Evolutionary conservation across 2,329 filamentous ascomycete genomes (phyloP).

Genomic region (Curvularia verruculosa): DNA sequence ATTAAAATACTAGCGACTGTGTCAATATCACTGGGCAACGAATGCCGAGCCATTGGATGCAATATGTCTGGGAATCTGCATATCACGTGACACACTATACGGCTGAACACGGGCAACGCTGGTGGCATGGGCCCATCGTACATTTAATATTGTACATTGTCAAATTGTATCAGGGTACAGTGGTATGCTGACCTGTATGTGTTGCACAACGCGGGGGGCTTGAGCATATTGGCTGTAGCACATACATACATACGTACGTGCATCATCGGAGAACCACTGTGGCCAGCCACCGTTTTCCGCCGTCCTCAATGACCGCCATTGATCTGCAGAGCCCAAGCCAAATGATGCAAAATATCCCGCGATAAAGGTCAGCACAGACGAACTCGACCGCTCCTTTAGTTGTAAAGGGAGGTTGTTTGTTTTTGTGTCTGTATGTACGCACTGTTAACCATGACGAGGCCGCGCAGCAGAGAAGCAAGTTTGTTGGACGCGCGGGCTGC

Average conservation of each 20-base stretch:
- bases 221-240: not conserved
- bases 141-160: not conserved
- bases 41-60: constrained; percentile 19
- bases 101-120: not conserved
- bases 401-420: constrained; percentile 11
- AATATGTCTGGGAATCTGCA: constrained; percentile 1
- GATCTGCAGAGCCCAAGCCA: not conserved
- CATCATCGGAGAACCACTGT: not conserved
- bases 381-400: not conserved
- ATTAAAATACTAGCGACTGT: constrained; percentile 45
- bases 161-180: not conserved
- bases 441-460: not conserved
- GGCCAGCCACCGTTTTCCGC: not conserved
- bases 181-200: not conserved
- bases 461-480: constrained; percentile 11
- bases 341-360: constrained; percentile 2
- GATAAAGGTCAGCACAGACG: not conserved
- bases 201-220: not conserved
- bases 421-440: constrained; percentile 12
- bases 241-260: not conserved
- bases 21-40: constrained; percentile 43
- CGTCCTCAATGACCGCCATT: not conserved
- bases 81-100: constrained; percentile 29
- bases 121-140: not conserved
- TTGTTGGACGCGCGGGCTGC: not conserved